These are phyloP conservation scores for Mucor lusitanicus DNA, from an alignment of 371 early-diverging fungal species.

Conservation along the genomic window DNA sequence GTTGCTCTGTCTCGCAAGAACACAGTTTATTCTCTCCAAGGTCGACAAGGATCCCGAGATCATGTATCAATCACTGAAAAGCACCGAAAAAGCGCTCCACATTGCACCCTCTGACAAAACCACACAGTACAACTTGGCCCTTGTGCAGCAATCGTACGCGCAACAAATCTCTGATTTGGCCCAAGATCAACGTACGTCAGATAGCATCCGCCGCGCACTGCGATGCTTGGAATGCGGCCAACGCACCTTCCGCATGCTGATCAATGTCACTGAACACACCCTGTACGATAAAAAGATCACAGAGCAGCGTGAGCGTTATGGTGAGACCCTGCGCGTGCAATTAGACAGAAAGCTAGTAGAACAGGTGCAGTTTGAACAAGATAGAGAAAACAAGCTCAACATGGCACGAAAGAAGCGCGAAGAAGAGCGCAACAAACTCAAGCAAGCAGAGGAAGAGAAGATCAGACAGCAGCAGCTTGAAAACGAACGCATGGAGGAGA, in stretches of 20 bases:
- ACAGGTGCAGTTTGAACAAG: slow-evolving; percentile 59
- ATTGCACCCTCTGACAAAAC: slow-evolving; percentile 66
- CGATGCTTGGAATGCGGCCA: slow-evolving; percentile 61
- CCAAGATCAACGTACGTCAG: slow-evolving; percentile 57
- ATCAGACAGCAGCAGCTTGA: slow-evolving; percentile 24
- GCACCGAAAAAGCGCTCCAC: slow-evolving; percentile 58
- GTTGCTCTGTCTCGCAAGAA: slow-evolving; percentile 74
- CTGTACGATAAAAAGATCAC: slow-evolving; percentile 67
- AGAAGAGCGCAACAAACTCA: slow-evolving; percentile 21
- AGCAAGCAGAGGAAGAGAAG: slow-evolving; percentile 28
- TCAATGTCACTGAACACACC: slow-evolving; percentile 55
- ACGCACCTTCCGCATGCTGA: slow-evolving; percentile 55
- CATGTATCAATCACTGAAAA: slow-evolving; percentile 69
- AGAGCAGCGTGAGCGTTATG: slow-evolving; percentile 65
- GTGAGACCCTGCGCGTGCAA: slow-evolving; percentile 62
- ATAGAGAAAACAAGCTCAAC: slow-evolving; percentile 44
- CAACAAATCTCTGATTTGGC: slow-evolving; percentile 77
- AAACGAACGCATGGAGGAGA: slow-evolving; percentile 28
- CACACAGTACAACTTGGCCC: slow-evolving; percentile 74
- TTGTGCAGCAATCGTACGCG: slow-evolving; percentile 84
- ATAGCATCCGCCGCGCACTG: slow-evolving; percentile 60
- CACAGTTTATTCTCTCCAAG: slow-evolving; percentile 80
- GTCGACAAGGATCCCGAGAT: slow-evolving; percentile 65
- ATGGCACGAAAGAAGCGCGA: slow-evolving; percentile 54
- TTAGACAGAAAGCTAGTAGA: slow-evolving; percentile 62